These are phyloP conservation scores for Penicillium psychrosexuale DNA, from an alignment of 2,329 filamentous ascomycete genomes.

Conservation along the genomic window DNA sequence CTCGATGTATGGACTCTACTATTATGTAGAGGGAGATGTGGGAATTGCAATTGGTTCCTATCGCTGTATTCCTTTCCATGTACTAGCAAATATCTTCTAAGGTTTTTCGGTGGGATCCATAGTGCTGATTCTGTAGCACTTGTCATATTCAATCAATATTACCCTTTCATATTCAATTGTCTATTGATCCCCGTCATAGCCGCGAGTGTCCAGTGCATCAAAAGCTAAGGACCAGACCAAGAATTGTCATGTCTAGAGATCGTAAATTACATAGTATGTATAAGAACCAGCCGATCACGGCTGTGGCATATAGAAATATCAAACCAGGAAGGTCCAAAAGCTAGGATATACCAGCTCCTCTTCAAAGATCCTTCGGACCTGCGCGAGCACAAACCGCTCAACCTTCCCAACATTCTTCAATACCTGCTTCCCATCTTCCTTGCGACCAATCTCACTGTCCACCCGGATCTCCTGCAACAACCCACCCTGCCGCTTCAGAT, in stretches of 20 bases:
- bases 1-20: neutral
- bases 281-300: neutral
- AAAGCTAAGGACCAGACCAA: neutral
- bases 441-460: slow-evolving; percentile 94
- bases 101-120: neutral
- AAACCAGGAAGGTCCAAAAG: slow-evolving; percentile 96
- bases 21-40: neutral
- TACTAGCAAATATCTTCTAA: neutral
- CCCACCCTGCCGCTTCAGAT: slow-evolving; percentile 61
- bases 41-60: neutral
- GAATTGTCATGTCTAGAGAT: slow-evolving; percentile 8
- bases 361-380: slow-evolving; percentile 95
- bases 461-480: slow-evolving; percentile 90
- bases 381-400: slow-evolving; percentile 93
- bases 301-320: slow-evolving; percentile 17
- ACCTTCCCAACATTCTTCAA: slow-evolving; percentile 99
- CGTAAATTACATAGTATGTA: slow-evolving; percentile 13
- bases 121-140: neutral
- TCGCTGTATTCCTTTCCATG: neutral
- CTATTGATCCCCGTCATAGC: neutral
- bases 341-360: slow-evolving; percentile 98
- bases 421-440: slow-evolving; percentile 87
- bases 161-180: neutral
- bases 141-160: slow-evolving; percentile 1
- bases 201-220: neutral